Base-by-base conservation (phyloP, 2,329 filamentous ascomycete genomes). In the Diplodia mutila region DNA sequence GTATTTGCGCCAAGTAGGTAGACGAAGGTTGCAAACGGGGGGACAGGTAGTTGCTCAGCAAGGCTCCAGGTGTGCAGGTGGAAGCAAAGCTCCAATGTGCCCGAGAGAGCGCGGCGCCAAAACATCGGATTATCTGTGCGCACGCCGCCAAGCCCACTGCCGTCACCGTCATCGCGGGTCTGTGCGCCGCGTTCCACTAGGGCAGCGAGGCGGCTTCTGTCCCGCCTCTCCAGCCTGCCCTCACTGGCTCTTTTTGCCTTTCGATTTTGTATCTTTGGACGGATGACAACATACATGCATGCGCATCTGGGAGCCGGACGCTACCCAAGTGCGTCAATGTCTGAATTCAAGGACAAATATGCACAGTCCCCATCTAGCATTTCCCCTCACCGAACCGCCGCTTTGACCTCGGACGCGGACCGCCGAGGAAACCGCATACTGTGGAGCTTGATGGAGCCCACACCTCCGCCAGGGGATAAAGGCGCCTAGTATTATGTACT, bases 51-150 rank as follows among this genome's bases (percentile, higher is more conserved):
- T 27, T 27, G 64, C 37, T 59, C 37, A 51, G 29, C 23, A 29
- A 49, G 46, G 42, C 39, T 59, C 52, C 21, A 51, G 64, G 42
- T 59, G 64, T 55, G 34, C 34, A 37, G 34, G 34, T 37, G 42
- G 54, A 57, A 37, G 52, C 52, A 48, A 57, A 66, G 64, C 64
- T 66, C 64, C 64, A 66, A 66, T 57, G 63, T 55, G 52, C 64
- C 64, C 52, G 63, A 57, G 27, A 66, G 53, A 57, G 63, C 63
- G 64, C 53, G 53, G 46, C 64, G 64, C 64, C 53, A 57, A 39
- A 55, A 57, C 64, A 39, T 51, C 14, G 34, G 46, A 46, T 46
- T 27, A 57, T 25, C 29, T 34, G 37, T 46, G 64, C 42, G 53
- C 52, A 32, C 52, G 42, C 12, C 14, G 64, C 64, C 64, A 66